phyloP scores from a whole-genome alignment of 2,329 filamentous ascomycete species.

The Sordariomycetes sp. region DNA sequence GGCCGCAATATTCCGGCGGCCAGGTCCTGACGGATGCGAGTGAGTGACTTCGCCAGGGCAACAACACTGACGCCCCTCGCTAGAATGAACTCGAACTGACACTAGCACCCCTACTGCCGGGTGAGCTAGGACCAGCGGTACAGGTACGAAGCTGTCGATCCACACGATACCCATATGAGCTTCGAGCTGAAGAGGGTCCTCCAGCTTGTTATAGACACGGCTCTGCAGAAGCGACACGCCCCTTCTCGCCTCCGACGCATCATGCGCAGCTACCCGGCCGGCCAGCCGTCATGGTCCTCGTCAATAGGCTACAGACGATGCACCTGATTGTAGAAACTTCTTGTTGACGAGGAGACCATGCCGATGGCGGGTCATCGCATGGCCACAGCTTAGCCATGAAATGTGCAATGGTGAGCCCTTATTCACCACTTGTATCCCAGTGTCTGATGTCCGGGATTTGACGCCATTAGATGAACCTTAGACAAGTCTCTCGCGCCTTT shows the following conservation, averaged over 20 bases:
- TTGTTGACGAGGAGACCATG: constrained; percentile 3
- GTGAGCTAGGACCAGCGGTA: too few relatives aligned
- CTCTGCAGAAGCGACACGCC: not conserved
- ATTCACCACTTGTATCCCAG: not conserved
- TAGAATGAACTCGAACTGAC: too few relatives aligned
- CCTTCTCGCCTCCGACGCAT: constrained; percentile 3
- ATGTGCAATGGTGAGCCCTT: not conserved
- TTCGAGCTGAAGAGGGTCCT: not conserved
- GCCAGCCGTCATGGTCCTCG: not conserved
- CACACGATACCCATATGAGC: too few relatives aligned
- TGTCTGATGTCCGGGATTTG: not conserved
- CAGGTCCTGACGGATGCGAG: too few relatives aligned
- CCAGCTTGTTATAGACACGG: too few relatives aligned
- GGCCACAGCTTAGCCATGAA: not conserved
- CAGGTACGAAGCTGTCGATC: too few relatives aligned
- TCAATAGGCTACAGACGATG: constrained; percentile 1
- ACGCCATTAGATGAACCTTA: too few relatives aligned
- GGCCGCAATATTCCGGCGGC: constrained; percentile 2
- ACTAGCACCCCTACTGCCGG: too few relatives aligned
- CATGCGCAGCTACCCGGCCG: constrained; percentile 3
- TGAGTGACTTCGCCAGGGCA: too few relatives aligned
- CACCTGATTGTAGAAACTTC: constrained; percentile 1
- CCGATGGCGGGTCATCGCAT: constrained; percentile 4
- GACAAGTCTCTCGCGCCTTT: too few relatives aligned
- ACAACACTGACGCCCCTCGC: too few relatives aligned